Base-by-base conservation (phyloP, 257 asterid species). In the Fraxinus pennsylvanica region DNA sequence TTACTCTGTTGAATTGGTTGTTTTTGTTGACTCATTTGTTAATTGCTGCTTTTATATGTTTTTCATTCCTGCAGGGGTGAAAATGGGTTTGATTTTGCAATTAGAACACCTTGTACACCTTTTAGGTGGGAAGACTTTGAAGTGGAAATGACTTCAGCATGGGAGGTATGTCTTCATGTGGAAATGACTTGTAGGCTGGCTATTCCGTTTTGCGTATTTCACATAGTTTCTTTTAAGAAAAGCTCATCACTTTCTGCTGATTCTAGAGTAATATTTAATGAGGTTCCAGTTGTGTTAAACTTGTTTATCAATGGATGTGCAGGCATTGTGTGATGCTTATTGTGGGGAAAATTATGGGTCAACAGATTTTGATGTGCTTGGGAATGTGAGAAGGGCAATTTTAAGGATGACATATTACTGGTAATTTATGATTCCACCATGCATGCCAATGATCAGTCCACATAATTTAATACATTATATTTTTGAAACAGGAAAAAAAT, bases 101-200 rank as follows among this genome's bases (percentile, higher is more conserved):
- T 95, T 30, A 87, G 85, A 81, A 93, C 98, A 41, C 97, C 96
- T 73, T 89, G 91, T 77, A 84, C 97, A 72, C 92, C 97, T 81
- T 86, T 94, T 33, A 90, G 98, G 90, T 93, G 98, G 98, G 92
- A 88, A 38, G 97, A 90, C 79, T 95, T 91, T 68, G 96, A 90
- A 45, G 70, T 84, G 77, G 98, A 95, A 90, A 95, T 95, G 99
- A 88, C 93, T 74, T 92, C 92, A 35, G 96, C 99, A 25, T 95
- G 99, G 98, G 97, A 95, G 94, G 99, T 92, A 85, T 83, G 75
- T 80, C 78, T 33, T 57, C 21, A 61, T 73, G 21, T 79, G 32
- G 39, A 76, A 61, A 61, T 63, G 35, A 22, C 52, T n/a, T 47
- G 15, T 32, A 38, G 13, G 25, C 25, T 14, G 13, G 25, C 25